A percentile compares a stretch with the other conserved stretches of the same genome.
Conservation (phyloP, 768 basidiomycete species). For the Hygrophoropsis aurantiaca region DNA sequence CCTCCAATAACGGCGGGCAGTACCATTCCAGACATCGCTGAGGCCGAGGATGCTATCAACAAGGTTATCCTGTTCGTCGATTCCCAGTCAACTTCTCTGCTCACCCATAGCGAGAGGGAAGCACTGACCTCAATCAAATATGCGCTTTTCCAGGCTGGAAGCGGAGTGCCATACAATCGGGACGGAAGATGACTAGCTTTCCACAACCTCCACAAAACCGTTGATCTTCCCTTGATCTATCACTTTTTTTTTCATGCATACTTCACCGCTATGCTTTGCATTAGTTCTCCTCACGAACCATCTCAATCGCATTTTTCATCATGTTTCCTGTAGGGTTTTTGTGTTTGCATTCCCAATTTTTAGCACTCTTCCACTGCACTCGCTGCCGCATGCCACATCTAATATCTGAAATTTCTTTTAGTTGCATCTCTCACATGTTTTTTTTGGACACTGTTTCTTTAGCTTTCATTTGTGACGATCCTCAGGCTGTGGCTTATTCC, state of each 20-base stretch:
- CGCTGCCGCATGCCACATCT: constrained; percentile 23
- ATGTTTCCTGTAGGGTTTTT: constrained; percentile 14
- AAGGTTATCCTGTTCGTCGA: constrained; percentile 56
- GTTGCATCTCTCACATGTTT: constrained; percentile 7
- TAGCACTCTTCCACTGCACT: constrained; percentile 3
- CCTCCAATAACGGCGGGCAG: constrained; percentile 32
- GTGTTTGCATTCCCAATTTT: constrained; percentile 8
- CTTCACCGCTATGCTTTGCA: constrained; percentile 22
- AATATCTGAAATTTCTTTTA: constrained; percentile 12
- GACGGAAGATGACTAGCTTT: constrained; percentile 23
- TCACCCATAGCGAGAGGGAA: constrained; percentile 37
- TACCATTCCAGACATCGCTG: constrained; percentile 39
- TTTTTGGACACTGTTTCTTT: constrained; percentile 14
- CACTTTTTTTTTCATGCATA: constrained; percentile 12
- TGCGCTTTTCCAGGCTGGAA: constrained; percentile 50
- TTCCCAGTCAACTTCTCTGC: constrained; percentile 29
- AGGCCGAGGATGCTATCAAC: constrained; percentile 56
- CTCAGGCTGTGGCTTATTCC: no score
- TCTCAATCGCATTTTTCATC: constrained; percentile 15
- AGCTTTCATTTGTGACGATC: no score
- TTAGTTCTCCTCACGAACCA: constrained; percentile 17
- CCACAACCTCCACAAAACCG: constrained; percentile 3
- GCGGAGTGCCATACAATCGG: constrained; percentile 35
- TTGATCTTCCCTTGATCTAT: constrained; percentile 10
- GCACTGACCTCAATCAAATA: constrained; percentile 49